Conservation (phyloP, 1,139 yeast species). For the Blastobotrys aristatus region DNA sequence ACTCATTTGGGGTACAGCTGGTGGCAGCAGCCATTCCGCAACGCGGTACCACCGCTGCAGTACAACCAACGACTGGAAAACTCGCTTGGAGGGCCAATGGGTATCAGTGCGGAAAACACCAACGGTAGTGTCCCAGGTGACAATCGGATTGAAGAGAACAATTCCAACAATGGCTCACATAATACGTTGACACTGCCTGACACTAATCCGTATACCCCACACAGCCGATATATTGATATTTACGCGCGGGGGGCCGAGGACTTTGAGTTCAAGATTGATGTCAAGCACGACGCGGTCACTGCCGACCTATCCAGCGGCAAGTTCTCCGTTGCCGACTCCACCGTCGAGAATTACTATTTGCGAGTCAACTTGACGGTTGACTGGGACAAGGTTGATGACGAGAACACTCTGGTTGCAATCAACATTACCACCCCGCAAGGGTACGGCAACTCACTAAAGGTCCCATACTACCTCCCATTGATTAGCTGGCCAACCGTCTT, state of each 20-base stretch:
- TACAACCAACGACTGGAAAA: constrained; percentile 16
- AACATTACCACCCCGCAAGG: not conserved
- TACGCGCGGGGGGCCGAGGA: constrained; percentile 14
- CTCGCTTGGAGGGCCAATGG: constrained; percentile 15
- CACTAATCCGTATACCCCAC: constrained; percentile 15
- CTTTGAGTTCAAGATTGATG: constrained; percentile 1
- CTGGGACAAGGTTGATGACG: not conserved
- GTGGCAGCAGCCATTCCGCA: constrained; percentile 23
- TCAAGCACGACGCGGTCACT: constrained; percentile 6
- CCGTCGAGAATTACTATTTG: not conserved
- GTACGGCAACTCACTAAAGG: not conserved
- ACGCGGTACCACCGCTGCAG: constrained; percentile 19
- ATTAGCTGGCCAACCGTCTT: not conserved
- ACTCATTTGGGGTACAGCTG: constrained; percentile 20
- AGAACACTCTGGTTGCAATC: not conserved
- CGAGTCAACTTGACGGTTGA: not conserved
- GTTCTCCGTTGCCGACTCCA: not conserved
- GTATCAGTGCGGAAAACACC: constrained; percentile 17
- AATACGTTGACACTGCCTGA: constrained; percentile 13
- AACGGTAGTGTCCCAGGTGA: constrained; percentile 21
- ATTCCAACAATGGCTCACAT: constrained; percentile 4
- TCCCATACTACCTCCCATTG: not conserved
- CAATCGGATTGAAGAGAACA: constrained; percentile 16
- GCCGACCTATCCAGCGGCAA: not conserved
- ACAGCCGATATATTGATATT: constrained; percentile 17